Percentiles rank a stretch among this genome's conserved stretches.
Conservation (phyloP, 768 basidiomycete genomes). For the Paxillus involutus region DNA sequence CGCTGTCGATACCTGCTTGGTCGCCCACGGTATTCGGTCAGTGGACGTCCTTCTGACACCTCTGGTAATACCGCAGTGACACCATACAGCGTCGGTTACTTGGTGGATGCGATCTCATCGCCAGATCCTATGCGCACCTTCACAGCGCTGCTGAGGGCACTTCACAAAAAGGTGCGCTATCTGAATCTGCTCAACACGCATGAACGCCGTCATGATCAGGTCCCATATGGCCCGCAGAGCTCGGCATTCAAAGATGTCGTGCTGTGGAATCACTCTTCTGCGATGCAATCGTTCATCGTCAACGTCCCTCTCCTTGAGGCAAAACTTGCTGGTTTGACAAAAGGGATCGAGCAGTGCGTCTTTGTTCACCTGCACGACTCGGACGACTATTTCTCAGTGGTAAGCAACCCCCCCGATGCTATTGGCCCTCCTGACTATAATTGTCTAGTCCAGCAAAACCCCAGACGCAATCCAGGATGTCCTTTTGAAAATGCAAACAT, state of each 20-base stretch:
- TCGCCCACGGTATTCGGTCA: slow-evolving; percentile 45
- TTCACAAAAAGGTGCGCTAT: slow-evolving; percentile 40
- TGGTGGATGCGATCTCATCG: slow-evolving; percentile 48
- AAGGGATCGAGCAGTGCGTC: neutral
- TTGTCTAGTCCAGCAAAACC: slow-evolving; percentile 9
- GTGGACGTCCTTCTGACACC: slow-evolving; percentile 5
- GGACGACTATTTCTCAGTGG: slow-evolving; percentile 15
- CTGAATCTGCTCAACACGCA: neutral
- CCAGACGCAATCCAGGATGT: slow-evolving; percentile 13
- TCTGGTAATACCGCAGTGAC: neutral
- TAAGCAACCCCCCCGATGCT: slow-evolving; percentile 9
- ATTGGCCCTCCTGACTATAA: slow-evolving; percentile 1
- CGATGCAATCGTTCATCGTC: slow-evolving; percentile 57
- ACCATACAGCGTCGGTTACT: slow-evolving; percentile 38
- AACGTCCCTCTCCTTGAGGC: slow-evolving; percentile 31
- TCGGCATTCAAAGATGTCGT: slow-evolving; percentile 40
- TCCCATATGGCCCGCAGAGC: slow-evolving; percentile 1
- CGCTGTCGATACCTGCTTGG: slow-evolving; percentile 40
- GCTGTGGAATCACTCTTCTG: slow-evolving; percentile 45
- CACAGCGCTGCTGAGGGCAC: slow-evolving; percentile 33
- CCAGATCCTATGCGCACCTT: slow-evolving; percentile 34
- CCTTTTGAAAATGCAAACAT: slow-evolving; percentile 6
- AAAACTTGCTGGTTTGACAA: slow-evolving; percentile 6
- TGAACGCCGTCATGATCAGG: neutral
- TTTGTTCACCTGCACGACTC: slow-evolving; percentile 19